Conservation (phyloP, 495 filamentous ascomycete genomes). For the Tuber aestivum region DNA sequence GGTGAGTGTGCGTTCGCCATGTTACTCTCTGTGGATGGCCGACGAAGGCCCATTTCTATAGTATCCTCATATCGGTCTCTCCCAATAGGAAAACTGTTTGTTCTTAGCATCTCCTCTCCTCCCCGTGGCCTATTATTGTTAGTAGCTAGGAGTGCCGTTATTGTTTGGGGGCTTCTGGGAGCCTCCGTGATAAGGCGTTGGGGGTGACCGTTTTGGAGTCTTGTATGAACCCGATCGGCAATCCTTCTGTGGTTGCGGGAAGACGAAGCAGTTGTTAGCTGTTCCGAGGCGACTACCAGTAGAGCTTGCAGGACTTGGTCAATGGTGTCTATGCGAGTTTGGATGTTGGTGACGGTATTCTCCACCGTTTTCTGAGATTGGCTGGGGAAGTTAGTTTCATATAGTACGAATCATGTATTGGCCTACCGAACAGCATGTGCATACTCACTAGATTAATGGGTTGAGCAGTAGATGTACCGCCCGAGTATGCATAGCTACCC, state of each 20-base stretch:
- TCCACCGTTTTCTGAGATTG: conserved; percentile 9
- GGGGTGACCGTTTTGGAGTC: neutral
- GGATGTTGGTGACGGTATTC: conserved; percentile 18
- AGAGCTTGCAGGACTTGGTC: conserved; percentile 26
- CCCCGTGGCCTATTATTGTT: neutral
- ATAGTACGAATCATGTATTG: neutral
- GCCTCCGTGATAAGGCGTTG: conserved; percentile 1
- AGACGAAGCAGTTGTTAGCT: conserved; percentile 11
- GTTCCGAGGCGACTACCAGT: conserved; percentile 21
- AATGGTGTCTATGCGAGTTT: conserved; percentile 26
- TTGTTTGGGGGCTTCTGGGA: conserved; percentile 1
- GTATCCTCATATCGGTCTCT: neutral
- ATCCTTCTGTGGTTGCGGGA: conserved; percentile 3
- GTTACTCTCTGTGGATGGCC: conserved; percentile 8
- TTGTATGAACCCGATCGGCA: neutral
- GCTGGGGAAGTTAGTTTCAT: conserved; percentile 10
- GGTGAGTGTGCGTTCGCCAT: neutral
- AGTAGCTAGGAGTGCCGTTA: neutral
- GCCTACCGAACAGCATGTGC: neutral
- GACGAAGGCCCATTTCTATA: neutral
- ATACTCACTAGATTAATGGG: conserved; percentile 22
- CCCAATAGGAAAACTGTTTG: neutral
- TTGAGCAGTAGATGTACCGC: conserved; percentile 21
- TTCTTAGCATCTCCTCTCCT: conserved; percentile 9
- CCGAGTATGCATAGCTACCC: conserved; percentile 24